Base-by-base conservation (phyloP, 495 filamentous ascomycete species). In the Hypomontagnella submonticulosa region DNA sequence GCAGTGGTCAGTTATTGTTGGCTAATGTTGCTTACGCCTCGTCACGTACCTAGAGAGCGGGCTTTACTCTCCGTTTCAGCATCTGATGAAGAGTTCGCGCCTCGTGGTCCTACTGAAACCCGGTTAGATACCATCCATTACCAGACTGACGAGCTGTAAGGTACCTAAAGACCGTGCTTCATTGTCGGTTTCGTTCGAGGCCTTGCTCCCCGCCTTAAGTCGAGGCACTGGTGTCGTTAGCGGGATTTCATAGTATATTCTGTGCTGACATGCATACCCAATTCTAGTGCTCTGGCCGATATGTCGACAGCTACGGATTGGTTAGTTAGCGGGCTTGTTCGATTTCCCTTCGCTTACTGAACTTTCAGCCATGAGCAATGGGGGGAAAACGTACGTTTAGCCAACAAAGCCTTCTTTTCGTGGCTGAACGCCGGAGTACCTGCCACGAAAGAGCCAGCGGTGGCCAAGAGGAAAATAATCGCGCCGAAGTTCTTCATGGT, bases 401-500 rank as follows among this genome's bases (percentile, higher is more conserved):
- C 9, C 4, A 49, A 4, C 16, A 62, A 5, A 32, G 41, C 58
- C 12, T 58, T 57, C 18, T 41, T 54, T 40, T 68, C 53, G 2
- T 37, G 33, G 12, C 16, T 19, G 37, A 57, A 57, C 12, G 48
- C 32, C 11, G 65, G 65, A 4, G 42, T 63, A 11, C 48, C 43
- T 23, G 55, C 34, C 7, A 63, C 65, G 32, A 55, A 56, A 10
- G 65, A 60, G 65, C 59, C 37, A 43, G 55, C 59, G 5, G 50
- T 19, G 37, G 59, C 59, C 33, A 68, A 42, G 58, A 66, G 18
- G 51, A 63, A 59, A 34, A 57, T 5, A 32, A 63, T 38, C 4
- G 50, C 43, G 13, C 49, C 43, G 34, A 63, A 55, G 38, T 12
- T 46, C 65, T 68, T 68, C 65, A 68, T 68, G 54, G 7, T 68